A percentile compares a stretch with the other conserved stretches of the same genome.
Evolutionary conservation across 2,329 filamentous ascomycete species (phyloP).

Genomic region (Ceratocystis lukuohia): DNA sequence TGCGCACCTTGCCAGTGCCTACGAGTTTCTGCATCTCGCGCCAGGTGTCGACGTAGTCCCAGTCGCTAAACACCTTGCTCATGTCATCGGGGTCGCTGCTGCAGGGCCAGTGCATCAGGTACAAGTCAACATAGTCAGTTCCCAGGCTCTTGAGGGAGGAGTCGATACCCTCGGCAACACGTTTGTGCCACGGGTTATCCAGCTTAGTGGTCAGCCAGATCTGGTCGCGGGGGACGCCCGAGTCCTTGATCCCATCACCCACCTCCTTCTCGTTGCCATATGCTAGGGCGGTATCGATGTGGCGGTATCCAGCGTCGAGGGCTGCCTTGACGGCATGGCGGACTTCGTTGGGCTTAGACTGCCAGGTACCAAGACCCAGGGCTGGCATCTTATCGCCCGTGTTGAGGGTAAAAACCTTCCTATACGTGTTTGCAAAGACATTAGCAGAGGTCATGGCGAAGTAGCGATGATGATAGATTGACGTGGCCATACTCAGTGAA

Average conservation of each 20-base stretch:
- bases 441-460: not conserved
- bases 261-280: conserved; percentile 67
- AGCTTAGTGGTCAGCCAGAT: conserved; percentile 72
- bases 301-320: conserved; percentile 54
- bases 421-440: not conserved
- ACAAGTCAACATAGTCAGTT: conserved; percentile 54
- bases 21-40: conserved; percentile 57
- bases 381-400: conserved; percentile 66
- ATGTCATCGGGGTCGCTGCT: conserved; percentile 47
- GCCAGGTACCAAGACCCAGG: conserved; percentile 68
- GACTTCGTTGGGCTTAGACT: conserved; percentile 56
- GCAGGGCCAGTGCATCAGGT: conserved; percentile 60
- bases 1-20: conserved; percentile 56
- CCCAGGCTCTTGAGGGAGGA: conserved; percentile 47
- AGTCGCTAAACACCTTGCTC: conserved; percentile 59
- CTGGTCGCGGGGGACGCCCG: conserved; percentile 49
- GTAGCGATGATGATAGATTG: not conserved
- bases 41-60: conserved; percentile 74
- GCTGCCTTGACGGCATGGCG: conserved; percentile 57
- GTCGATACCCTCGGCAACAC: conserved; percentile 48
- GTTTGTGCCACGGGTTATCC: conserved; percentile 65
- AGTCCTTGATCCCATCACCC: conserved; percentile 49
- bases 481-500: conserved; percentile 8
- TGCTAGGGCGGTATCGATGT: conserved; percentile 63
- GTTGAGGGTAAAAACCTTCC: conserved; percentile 51